Percentiles rank a stretch among this genome's conserved stretches.
Evolutionary conservation across 768 basidiomycete species (phyloP).

Genomic region (Naganishia vaughanmartiniae): DNA sequence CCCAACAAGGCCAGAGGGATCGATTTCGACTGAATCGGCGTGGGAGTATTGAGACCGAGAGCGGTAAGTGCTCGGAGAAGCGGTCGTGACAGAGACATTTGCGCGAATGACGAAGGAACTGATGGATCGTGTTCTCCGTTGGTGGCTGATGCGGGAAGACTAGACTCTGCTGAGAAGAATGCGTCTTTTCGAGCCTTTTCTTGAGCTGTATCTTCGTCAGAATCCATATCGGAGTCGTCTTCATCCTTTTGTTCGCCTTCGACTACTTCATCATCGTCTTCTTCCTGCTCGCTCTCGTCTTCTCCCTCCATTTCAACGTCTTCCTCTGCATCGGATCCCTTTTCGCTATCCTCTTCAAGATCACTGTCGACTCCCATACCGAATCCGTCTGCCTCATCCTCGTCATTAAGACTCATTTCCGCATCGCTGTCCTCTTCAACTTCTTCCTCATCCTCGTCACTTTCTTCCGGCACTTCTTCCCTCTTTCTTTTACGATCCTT

Average conservation of each 20-base stretch:
- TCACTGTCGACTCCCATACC: conserved; percentile 35
- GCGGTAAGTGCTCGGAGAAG: conserved; percentile 84
- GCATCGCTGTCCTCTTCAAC: conserved; percentile 40
- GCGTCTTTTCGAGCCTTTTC: conserved; percentile 74
- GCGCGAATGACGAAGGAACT: conserved; percentile 68
- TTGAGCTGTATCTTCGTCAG: conserved; percentile 58
- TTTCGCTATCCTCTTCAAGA: conserved; percentile 24
- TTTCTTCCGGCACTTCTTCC: conserved; percentile 35
- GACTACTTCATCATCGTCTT: conserved; percentile 51
- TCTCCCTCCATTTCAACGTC: conserved; percentile 33
- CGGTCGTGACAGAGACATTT: conserved; percentile 93
- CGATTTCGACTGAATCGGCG: conserved; percentile 90
- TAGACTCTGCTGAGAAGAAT: conserved; percentile 68
- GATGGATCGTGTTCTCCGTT: conserved; percentile 56
- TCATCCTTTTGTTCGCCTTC: conserved; percentile 50
- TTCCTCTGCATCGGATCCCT: conserved; percentile 41
- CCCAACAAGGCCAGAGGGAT: conserved; percentile 91
- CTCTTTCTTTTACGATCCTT: conserved; percentile 62
- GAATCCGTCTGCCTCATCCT: conserved; percentile 38
- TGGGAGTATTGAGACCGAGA: conserved; percentile 75
- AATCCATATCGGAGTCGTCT: conserved; percentile 47
- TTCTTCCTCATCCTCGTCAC: conserved; percentile 38
- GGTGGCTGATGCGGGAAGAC: conserved; percentile 50
- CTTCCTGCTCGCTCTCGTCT: conserved; percentile 34
- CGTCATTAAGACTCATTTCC: conserved; percentile 36